A percentile compares a stretch with the other conserved stretches of the same genome.
Evolutionary conservation across 495 filamentous ascomycete genomes (phyloP).

Genomic region (Talaromyces thailandensis): DNA sequence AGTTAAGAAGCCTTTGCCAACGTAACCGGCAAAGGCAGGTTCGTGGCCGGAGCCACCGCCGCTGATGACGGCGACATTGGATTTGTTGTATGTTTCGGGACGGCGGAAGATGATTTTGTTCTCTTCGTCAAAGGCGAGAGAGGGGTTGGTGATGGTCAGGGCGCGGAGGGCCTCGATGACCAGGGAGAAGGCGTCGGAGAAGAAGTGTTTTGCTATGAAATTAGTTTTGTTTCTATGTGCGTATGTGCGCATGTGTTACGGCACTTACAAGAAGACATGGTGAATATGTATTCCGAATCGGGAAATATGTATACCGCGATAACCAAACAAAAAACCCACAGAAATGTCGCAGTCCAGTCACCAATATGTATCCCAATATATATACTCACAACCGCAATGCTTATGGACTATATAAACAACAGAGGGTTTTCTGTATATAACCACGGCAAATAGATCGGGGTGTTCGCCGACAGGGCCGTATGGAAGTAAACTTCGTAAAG

Average conservation of each 20-base stretch:
- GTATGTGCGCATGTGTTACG: too few species aligned
- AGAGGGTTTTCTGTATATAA: not conserved
- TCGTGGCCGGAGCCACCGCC: constrained; percentile 93
- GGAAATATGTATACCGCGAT: not conserved
- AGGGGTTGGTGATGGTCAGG: constrained; percentile 77
- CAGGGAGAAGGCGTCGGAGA: constrained; percentile 74
- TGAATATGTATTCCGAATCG: not conserved
- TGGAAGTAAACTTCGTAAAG: not conserved
- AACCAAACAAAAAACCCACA: not conserved
- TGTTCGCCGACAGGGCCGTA: not conserved
- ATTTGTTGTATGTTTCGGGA: constrained; percentile 38
- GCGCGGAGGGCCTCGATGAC: constrained; percentile 71
- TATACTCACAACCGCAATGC: not conserved
- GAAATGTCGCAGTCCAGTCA: not conserved
- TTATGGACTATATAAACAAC: not conserved
- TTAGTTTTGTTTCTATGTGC: not conserved
- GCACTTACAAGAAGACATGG: constrained; percentile 3
- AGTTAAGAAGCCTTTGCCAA: constrained; percentile 66
- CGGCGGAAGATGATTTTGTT: constrained; percentile 86
- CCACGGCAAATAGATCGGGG: constrained; percentile 1
- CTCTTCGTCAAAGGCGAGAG: constrained; percentile 62
- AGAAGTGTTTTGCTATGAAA: constrained; percentile 71
- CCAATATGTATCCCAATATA: not conserved
- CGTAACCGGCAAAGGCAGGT: constrained; percentile 71
- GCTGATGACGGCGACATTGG: constrained; percentile 72